A percentile compares a stretch with the other conserved stretches of the same genome.
These are phyloP conservation scores for Sporothrix inflata DNA, from an alignment of 2,329 filamentous ascomycete species.

Conservation along the genomic window DNA sequence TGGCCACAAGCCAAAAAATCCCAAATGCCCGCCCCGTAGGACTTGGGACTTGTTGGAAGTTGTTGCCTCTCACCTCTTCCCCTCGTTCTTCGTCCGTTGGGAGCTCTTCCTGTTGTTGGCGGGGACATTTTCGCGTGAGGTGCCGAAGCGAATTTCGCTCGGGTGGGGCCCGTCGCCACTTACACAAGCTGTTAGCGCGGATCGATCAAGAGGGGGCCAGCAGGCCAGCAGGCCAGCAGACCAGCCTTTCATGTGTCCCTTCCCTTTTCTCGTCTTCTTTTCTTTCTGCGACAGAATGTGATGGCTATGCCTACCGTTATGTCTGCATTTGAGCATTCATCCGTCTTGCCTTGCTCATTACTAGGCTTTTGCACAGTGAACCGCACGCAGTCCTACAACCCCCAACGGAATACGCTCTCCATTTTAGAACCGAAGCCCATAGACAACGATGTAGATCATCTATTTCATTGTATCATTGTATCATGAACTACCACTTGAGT, in stretches of 20 bases:
- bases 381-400: background rate
- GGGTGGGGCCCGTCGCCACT: conserved; percentile 6
- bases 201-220: background rate
- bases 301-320: too few species aligned
- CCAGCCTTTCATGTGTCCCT: too few species aligned
- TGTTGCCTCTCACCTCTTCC: too few species aligned
- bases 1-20: too few species aligned
- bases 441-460: background rate
- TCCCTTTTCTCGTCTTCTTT: too few species aligned
- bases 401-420: too few species aligned
- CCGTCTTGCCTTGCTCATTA: too few species aligned
- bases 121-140: background rate
- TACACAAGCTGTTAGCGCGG: conserved; percentile 1
- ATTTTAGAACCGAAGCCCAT: too few species aligned
- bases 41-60: background rate
- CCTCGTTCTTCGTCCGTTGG: background rate
- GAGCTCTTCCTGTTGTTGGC: background rate
- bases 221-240: background rate
- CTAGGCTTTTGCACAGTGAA: too few species aligned
- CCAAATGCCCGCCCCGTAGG: background rate
- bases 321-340: too few species aligned
- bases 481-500: too few species aligned
- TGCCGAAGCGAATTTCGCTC: conserved; percentile 24
- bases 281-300: too few species aligned
- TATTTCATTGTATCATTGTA: background rate